Conservation (phyloP, 768 basidiomycete species). For the Royoungia palumana region DNA sequence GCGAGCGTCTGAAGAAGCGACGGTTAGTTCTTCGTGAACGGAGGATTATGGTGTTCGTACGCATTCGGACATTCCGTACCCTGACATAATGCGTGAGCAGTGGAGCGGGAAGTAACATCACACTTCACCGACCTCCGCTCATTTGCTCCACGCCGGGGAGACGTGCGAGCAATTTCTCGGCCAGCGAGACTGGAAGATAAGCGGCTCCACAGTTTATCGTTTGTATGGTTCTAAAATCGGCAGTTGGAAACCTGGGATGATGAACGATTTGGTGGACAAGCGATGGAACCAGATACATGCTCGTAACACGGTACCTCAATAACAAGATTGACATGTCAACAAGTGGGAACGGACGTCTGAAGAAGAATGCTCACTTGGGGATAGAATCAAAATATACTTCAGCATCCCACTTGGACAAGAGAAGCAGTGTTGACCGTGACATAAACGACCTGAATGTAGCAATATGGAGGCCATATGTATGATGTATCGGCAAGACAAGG, state of each 20-base stretch:
- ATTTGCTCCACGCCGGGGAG: slow-evolving; percentile 35
- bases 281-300: slow-evolving; percentile 56
- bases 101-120: not conserved
- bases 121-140: slow-evolving; percentile 42
- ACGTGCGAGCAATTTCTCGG: slow-evolving; percentile 37
- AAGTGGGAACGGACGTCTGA: no score
- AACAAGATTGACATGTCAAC: not conserved
- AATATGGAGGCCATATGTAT: no score
- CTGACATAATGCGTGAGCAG: slow-evolving; percentile 31
- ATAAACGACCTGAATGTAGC: no score
- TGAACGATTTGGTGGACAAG: slow-evolving; percentile 62
- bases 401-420: no score
- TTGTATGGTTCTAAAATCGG: slow-evolving; percentile 52
- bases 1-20: slow-evolving; percentile 48
- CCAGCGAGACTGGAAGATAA: slow-evolving; percentile 59
- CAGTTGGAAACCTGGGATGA: slow-evolving; percentile 41
- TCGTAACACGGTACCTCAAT: slow-evolving; percentile 52
- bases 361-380: no score
- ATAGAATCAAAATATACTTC: no score
- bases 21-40: not conserved
- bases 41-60: slow-evolving; percentile 37
- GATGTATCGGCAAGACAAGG: not conserved
- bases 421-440: no score
- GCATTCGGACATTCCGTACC: slow-evolving; percentile 70
- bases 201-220: slow-evolving; percentile 55